phyloP scores from a whole-genome alignment of 345 rosid genomes.

The Carallia brachiata region DNA sequence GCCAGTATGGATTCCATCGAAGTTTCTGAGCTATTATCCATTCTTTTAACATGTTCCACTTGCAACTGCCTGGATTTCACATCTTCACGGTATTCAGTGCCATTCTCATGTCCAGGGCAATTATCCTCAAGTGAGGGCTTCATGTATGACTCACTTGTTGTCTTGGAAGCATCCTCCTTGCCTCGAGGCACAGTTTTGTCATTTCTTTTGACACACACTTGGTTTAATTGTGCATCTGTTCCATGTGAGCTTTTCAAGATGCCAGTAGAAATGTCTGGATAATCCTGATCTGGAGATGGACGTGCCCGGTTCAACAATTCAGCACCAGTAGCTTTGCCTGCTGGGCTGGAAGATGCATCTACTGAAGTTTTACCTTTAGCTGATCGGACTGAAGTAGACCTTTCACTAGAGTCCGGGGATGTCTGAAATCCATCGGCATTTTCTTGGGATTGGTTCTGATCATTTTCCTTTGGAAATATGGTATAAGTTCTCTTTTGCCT shows the following conservation, averaged over 20 bases:
- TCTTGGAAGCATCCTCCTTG: slow-evolving; percentile 24
- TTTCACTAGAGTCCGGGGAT: slow-evolving; percentile 21
- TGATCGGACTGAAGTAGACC: slow-evolving; percentile 21
- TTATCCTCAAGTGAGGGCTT: slow-evolving; percentile 27
- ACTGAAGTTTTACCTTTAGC: slow-evolving; percentile 20
- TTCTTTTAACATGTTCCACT: slow-evolving; percentile 15
- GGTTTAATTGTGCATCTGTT: slow-evolving; percentile 15
- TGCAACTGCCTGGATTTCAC: slow-evolving; percentile 7
- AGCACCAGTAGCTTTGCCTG: slow-evolving; percentile 20
- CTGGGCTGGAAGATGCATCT: slow-evolving; percentile 20
- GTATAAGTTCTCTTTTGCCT: slow-evolving; percentile 20
- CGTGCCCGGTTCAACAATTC: slow-evolving; percentile 29
- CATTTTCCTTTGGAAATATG: slow-evolving; percentile 20
- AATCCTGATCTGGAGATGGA: slow-evolving; percentile 33
- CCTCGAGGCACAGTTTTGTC: slow-evolving; percentile 21
- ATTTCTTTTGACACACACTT: slow-evolving; percentile 12
- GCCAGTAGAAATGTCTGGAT: slow-evolving; percentile 24
- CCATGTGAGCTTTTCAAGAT: slow-evolving; percentile 15
- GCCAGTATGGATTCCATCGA: slow-evolving; percentile 39
- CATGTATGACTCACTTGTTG: slow-evolving; percentile 35
- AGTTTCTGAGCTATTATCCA: slow-evolving; percentile 26
- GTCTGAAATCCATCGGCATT: slow-evolving; percentile 19
- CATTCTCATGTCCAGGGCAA: slow-evolving; percentile 30
- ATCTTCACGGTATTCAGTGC: slow-evolving; percentile 16
- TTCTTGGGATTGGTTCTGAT: slow-evolving; percentile 24